Base-by-base conservation (phyloP, 2,329 filamentous ascomycete species). In the Cladosporium phlei region DNA sequence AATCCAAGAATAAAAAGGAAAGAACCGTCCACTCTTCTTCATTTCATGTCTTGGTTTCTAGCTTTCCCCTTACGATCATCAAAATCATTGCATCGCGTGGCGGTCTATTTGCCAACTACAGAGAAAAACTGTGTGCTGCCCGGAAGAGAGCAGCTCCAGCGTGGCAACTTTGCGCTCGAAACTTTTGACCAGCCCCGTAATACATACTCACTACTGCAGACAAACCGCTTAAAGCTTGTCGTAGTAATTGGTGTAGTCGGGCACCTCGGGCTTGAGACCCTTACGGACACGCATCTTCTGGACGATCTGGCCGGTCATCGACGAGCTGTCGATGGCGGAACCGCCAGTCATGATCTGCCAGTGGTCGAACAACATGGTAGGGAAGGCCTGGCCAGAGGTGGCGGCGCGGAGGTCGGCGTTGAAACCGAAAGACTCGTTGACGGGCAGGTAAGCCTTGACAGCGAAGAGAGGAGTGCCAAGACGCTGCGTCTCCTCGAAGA, bases 391-490 rank as follows among this genome's bases (percentile, higher is more conserved):
- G 67, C 93, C 93, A 69, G 85, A 86, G 63, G 93, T 98, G 74
- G 83, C 84, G 66, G 85, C 82, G 70, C 93, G 90, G 66, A 98
- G 86, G 77, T 97, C 93, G 71, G 82, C 86, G 75, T 94, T 95
- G 88, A 98, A 98, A 74, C 93, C 93, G 80, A 95, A 95, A 25
- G 90, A 95, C 79, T 95, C 89, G 76, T 90, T 87, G 79, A 95
- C 88, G 69, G 89, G 89, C 61, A 95, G 80, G 79, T 95, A 95
- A 54, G 89, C 88, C 83, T 95, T 95, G 81, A 98, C 87, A 75
- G 88, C 97, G 87, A 97, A 98, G 55, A 98, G 86, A 75, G 93
- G 93, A 71, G 93, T 98, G 76, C 93, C 93, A 55, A 91, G 87
- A 69, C 93, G 88, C 81, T 98, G 93, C 80, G 94, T 87, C 80